Base-by-base conservation (phyloP, 441 rosid species). In the Arabidopsis lyrata region DNA sequence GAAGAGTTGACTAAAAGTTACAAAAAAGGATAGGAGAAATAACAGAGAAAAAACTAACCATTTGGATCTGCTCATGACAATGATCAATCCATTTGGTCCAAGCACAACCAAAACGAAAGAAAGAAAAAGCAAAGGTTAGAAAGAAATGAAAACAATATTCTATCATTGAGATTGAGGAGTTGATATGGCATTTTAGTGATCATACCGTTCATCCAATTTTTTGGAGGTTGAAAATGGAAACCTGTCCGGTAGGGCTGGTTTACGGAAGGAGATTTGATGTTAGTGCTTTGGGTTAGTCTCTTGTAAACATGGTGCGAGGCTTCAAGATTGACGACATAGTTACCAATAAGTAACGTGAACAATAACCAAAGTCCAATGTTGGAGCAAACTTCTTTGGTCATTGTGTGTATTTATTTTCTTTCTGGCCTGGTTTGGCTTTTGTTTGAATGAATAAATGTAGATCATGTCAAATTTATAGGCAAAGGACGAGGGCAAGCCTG, bases 201-300 rank as follows among this genome's bases (percentile, higher is more conserved):
- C 44, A 24, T 76, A 91, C 97, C 98, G 76, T 93, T 93, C 80
- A 93, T 93, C 98, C 94, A 93, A 48, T 93, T 93, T 76, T 82
- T 86, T 6, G 87, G 88, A 16, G 96, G 94, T 59, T 93, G 98
- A 50, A 93, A 93, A 79, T 93, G 97, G 42, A 75, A 93, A 42
- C 78, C 86, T 60, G 97, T 89, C 68, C 96, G 84, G 68, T 91
- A 90, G 15, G 90, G 90, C 71, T 88, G 93, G 45, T 47, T 69
- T 16, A 70, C 1, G 8, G 75, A 3, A 22, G 80, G 24, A 22
- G 75, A 18, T 34, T 77, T 42, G 68, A 64, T 65, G 78, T 67
- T 77, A 78, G 68, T 81, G 58, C 16, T 72, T 70, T 71, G 74
- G 69, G 15, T 56, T 13, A 63, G 66, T 62, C 74, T 71, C 0